Conservation (phyloP, 2,329 filamentous ascomycete genomes). For the Anthostomella pinea region DNA sequence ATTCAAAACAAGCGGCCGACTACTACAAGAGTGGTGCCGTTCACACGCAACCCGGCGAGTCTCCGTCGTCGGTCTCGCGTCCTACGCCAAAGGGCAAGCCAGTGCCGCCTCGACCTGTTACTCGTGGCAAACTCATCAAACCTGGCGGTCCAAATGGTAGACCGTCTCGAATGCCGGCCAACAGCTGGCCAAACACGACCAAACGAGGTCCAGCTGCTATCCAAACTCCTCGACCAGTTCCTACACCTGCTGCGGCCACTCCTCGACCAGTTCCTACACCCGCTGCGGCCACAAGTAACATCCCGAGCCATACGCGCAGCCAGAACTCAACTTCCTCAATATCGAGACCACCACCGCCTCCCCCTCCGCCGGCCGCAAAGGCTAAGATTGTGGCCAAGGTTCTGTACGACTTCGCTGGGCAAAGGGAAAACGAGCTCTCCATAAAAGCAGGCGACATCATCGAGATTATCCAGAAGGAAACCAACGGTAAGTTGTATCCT, state of each 20-base stretch:
- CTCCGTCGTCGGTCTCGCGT: slow-evolving; percentile 75
- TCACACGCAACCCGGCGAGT: slow-evolving; percentile 81
- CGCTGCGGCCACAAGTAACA: slow-evolving; percentile 32
- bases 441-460: slow-evolving; percentile 78
- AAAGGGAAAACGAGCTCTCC: slow-evolving; percentile 80
- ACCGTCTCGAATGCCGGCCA: slow-evolving; percentile 69
- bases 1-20: slow-evolving; percentile 73
- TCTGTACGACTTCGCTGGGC: slow-evolving; percentile 85
- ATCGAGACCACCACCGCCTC: slow-evolving; percentile 59
- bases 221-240: slow-evolving; percentile 30
- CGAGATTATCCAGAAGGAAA: slow-evolving; percentile 89
- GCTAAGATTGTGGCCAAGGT: slow-evolving; percentile 82
- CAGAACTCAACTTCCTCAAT: slow-evolving; percentile 49
- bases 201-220: slow-evolving; percentile 25
- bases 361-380: slow-evolving; percentile 62
- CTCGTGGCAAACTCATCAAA: slow-evolving; percentile 86
- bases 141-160: slow-evolving; percentile 82
- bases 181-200: slow-evolving; percentile 39
- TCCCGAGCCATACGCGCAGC: slow-evolving; percentile 54
- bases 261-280: slow-evolving; percentile 23
- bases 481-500: slow-evolving; percentile 77
- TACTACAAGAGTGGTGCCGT: slow-evolving; percentile 92
- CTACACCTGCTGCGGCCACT: slow-evolving; percentile 35
- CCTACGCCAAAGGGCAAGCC: slow-evolving; percentile 87
- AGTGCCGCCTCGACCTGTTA: slow-evolving; percentile 84